Conservation (phyloP, 1,284 basidiomycete species). For the Agroathelia rolfsii region DNA sequence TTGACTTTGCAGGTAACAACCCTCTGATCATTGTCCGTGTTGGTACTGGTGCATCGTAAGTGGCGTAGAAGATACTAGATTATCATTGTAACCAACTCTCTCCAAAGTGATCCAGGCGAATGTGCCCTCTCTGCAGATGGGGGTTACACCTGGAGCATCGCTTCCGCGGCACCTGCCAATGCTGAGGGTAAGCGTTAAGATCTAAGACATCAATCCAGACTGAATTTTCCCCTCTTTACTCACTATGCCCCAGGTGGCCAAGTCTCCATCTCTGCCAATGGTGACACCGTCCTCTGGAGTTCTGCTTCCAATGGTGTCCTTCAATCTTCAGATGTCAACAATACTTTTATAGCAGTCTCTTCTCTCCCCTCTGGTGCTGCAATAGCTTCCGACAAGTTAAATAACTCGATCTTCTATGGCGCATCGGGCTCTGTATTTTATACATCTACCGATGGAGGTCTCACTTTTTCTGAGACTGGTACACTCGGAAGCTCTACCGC, state of each 20-base stretch:
- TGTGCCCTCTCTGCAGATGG: no score
- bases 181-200: no score
- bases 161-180: no score
- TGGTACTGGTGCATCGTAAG: slow-evolving; percentile 35
- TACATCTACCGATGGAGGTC: slow-evolving; percentile 42
- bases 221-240: no score
- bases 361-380: slow-evolving; percentile 39
- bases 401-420: slow-evolving; percentile 47
- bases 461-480: slow-evolving; percentile 35
- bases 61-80: no score
- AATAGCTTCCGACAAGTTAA: slow-evolving; percentile 54
- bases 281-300: slow-evolving; percentile 48
- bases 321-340: slow-evolving; percentile 42
- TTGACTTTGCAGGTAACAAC: slow-evolving; percentile 50
- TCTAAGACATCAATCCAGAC: no score
- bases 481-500: slow-evolving; percentile 38
- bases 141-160: no score
- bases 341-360: slow-evolving; percentile 37
- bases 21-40: slow-evolving; percentile 45
- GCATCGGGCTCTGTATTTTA: slow-evolving; percentile 45
- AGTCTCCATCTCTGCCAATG: slow-evolving; percentile 48
- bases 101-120: no score
- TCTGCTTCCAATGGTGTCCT: slow-evolving; percentile 37
- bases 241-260: slow-evolving; percentile 36
- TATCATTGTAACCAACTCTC: no score